These are phyloP conservation scores for Trichaptum fuscoviolaceum DNA, from an alignment of 768 basidiomycete species.

Conservation along the genomic window DNA sequence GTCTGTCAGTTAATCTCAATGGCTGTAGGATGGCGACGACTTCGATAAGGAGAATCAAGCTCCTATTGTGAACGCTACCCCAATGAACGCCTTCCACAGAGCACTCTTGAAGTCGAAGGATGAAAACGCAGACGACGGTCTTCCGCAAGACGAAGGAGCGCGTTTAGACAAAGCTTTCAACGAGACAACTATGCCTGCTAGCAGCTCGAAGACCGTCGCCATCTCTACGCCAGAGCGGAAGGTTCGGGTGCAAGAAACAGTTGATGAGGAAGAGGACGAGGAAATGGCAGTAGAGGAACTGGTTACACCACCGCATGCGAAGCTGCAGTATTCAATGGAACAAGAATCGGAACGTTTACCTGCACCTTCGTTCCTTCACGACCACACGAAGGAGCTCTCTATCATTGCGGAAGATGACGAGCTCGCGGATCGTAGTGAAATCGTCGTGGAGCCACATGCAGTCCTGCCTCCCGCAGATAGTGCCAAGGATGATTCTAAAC, in stretches of 20 bases:
- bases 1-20: background rate
- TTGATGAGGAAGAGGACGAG: constrained; percentile 6
- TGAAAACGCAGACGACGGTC: constrained; percentile 1
- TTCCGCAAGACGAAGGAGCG: constrained; percentile 2
- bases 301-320: constrained; percentile 4
- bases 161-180: constrained; percentile 6
- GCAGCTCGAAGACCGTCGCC: background rate
- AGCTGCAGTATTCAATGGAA: background rate
- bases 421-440: constrained; percentile 34
- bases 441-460: background rate
- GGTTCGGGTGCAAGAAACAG: background rate
- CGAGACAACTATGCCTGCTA: background rate
- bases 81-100: constrained; percentile 44
- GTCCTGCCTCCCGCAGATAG: background rate
- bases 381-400: constrained; percentile 44
- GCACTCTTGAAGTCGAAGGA: constrained; percentile 27
- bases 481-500: background rate
- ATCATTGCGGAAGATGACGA: constrained; percentile 73
- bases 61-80: constrained; percentile 18
- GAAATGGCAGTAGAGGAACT: constrained; percentile 7
- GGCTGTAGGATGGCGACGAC: constrained; percentile 27
- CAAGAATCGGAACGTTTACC: background rate
- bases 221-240: background rate
- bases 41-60: constrained; percentile 28
- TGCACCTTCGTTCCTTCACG: background rate